phyloP scores from a whole-genome alignment of 1,284 basidiomycete genomes.

The Apiotrichum siamense region DNA sequence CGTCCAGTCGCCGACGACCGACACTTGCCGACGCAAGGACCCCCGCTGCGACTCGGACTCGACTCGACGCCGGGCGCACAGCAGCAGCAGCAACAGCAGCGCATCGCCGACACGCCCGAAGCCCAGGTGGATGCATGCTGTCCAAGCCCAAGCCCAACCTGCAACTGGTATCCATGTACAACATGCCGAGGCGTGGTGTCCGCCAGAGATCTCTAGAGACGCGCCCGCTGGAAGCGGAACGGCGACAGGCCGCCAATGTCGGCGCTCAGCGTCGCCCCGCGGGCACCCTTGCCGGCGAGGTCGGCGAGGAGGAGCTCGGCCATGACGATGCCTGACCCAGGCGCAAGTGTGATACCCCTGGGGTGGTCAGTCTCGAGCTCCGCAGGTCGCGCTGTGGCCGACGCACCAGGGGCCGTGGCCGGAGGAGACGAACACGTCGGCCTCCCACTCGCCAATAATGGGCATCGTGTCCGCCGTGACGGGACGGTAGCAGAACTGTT shows the following conservation, averaged over 20 bases:
- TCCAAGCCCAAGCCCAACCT: background rate
- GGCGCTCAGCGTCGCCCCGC: background rate
- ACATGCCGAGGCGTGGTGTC: too few species aligned
- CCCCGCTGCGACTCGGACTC: too few species aligned
- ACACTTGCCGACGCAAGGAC: too few species aligned
- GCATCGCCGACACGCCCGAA: background rate
- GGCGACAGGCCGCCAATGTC: slow-evolving; percentile 11
- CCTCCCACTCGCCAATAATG: slow-evolving; percentile 8
- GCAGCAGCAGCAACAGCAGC: too few species aligned
- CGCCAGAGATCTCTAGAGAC: slow-evolving; percentile 2
- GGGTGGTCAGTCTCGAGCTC: background rate
- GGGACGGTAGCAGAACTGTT: slow-evolving; percentile 13
- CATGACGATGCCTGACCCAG: slow-evolving; percentile 10
- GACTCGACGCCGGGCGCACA: too few species aligned
- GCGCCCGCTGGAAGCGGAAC: slow-evolving; percentile 7
- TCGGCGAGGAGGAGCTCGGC: slow-evolving; percentile 6
- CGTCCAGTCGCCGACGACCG: too few species aligned
- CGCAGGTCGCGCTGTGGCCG: too few species aligned
- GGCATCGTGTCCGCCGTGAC: slow-evolving; percentile 13
- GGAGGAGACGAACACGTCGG: slow-evolving; percentile 4
- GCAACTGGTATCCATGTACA: background rate
- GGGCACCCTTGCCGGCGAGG: background rate
- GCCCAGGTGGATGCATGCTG: background rate
- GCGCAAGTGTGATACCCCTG: slow-evolving; percentile 15
- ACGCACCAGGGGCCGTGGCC: slow-evolving; percentile 15